phyloP scores from a whole-genome alignment of 805 yeast species.

The Saccharomycopsis fibuligera region DNA sequence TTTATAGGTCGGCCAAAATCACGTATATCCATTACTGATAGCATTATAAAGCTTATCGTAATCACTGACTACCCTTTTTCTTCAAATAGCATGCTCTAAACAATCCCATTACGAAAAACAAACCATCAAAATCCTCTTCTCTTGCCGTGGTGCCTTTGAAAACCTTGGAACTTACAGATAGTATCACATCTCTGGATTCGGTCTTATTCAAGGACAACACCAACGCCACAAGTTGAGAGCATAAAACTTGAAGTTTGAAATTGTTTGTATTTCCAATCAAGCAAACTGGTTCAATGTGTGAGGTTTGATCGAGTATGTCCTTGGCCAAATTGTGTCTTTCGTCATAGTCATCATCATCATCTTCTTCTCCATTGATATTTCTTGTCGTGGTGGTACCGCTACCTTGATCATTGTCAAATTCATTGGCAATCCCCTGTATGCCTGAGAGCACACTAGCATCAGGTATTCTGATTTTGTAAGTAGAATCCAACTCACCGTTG shows the following conservation, averaged over 20 bases:
- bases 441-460: conserved; percentile 3
- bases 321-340: conserved; percentile 23
- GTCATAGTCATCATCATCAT: conserved; percentile 22
- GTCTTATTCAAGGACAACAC: conserved; percentile 14
- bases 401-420: neutral
- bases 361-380: conserved; percentile 1
- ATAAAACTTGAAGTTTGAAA: conserved; percentile 41
- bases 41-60: too few relatives aligned
- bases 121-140: conserved; percentile 41
- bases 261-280: conserved; percentile 44
- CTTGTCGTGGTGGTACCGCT: neutral
- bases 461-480: conserved; percentile 34
- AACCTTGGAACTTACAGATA: conserved; percentile 42
- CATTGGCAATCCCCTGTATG: conserved; percentile 17
- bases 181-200: conserved; percentile 27
- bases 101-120: conserved; percentile 37
- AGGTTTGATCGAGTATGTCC: conserved; percentile 24
- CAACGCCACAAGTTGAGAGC: conserved; percentile 34
- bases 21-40: too few relatives aligned
- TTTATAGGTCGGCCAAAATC: too few relatives aligned
- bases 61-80: neutral
- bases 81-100: conserved; percentile 25
- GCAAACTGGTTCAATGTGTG: conserved; percentile 40
- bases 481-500: conserved; percentile 45
- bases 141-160: conserved; percentile 28